Evolutionary conservation across 768 basidiomycete species (phyloP).

Genomic region (Pleurotus citrinopileatus): DNA sequence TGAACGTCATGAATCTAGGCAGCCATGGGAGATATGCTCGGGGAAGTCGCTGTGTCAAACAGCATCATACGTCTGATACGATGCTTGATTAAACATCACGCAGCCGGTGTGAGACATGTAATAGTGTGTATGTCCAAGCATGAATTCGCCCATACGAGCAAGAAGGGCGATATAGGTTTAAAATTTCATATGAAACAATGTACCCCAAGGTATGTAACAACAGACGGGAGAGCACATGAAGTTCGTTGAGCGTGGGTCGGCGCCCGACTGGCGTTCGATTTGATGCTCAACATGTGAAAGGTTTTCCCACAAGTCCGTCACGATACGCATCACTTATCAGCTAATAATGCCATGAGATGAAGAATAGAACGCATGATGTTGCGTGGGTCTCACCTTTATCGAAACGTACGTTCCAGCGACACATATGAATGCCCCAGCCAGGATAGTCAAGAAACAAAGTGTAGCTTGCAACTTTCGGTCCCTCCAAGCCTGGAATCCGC

Average conservation of each 20-base stretch:
- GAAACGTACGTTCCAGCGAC: constrained; percentile 51
- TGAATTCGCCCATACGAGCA: background rate
- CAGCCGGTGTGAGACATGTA: background rate
- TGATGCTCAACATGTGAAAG: constrained; percentile 37
- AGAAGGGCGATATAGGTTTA: background rate
- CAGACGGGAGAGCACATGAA: background rate
- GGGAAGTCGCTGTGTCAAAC: too few species aligned
- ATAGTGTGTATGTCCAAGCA: background rate
- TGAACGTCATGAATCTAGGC: too few species aligned
- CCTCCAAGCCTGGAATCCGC: constrained; percentile 29
- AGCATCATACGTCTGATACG: too few species aligned
- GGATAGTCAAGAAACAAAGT: constrained; percentile 39
- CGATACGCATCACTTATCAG: constrained; percentile 45
- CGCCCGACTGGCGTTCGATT: background rate
- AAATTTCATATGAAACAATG: background rate
- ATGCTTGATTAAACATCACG: background rate
- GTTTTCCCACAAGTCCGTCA: constrained; percentile 38
- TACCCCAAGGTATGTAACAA: background rate
- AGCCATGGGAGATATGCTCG: too few species aligned
- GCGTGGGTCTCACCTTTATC: constrained; percentile 35
- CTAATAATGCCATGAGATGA: constrained; percentile 21
- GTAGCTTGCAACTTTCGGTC: constrained; percentile 28
- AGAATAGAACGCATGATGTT: background rate
- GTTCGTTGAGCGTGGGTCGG: background rate
- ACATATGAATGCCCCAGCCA: constrained; percentile 50